These are phyloP conservation scores for Aspergillus nomiae DNA, from an alignment of 2,329 filamentous ascomycete species.

Conservation along the genomic window DNA sequence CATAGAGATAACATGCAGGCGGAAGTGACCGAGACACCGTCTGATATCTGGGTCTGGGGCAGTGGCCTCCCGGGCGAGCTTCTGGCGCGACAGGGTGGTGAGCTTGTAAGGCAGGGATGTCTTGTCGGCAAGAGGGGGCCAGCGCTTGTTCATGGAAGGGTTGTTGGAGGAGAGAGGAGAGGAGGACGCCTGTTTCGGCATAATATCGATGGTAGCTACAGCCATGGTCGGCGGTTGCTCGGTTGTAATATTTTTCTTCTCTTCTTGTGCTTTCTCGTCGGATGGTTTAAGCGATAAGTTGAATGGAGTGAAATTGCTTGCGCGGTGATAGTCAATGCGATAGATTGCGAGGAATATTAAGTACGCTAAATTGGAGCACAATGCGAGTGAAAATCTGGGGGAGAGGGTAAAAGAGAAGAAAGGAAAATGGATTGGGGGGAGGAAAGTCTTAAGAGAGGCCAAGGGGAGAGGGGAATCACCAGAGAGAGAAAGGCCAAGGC, in stretches of 20 bases:
- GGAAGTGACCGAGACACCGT: constrained; percentile 38
- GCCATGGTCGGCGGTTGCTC: constrained; percentile 23
- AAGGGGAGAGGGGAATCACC: not conserved
- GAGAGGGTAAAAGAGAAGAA: constrained; percentile 6
- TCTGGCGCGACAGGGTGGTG: constrained; percentile 39
- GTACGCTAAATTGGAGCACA: not conserved
- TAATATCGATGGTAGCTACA: constrained; percentile 22
- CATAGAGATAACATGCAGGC: constrained; percentile 35
- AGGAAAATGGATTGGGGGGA: not conserved
- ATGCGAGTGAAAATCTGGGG: constrained; percentile 3
- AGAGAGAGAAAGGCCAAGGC: not conserved
- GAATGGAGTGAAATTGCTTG: not conserved
- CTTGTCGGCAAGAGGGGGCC: constrained; percentile 39
- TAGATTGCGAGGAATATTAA: not conserved
- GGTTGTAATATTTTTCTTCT: not conserved
- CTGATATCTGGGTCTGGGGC: constrained; percentile 38
- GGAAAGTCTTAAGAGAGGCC: constrained; percentile 7
- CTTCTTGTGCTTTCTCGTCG: not conserved
- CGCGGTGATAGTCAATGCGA: not conserved
- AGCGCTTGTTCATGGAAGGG: constrained; percentile 34
- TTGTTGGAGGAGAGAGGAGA: constrained; percentile 26
- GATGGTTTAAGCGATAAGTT: not conserved
- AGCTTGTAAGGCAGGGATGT: constrained; percentile 37
- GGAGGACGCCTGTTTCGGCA: constrained; percentile 18
- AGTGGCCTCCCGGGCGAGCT: constrained; percentile 37